A percentile compares a stretch with the other conserved stretches of the same genome.
Evolutionary conservation across 495 filamentous ascomycete species (phyloP).

Genomic region (Lasiosphaeria miniovina): DNA sequence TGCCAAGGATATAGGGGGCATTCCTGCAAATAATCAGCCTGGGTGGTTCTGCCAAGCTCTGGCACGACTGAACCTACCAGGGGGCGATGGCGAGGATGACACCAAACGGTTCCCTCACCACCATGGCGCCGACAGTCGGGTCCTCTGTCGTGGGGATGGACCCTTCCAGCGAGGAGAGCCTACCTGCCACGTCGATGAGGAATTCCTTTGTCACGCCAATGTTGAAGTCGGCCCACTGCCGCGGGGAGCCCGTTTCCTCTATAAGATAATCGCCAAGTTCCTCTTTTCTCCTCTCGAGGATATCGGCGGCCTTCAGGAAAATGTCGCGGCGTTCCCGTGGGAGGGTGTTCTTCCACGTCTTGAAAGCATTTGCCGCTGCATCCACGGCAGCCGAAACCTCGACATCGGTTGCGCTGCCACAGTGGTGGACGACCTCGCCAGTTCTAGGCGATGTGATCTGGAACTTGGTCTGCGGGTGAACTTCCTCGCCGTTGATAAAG

Average conservation of each 20-base stretch:
- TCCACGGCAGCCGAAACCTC: constrained; percentile 62
- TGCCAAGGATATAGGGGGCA: constrained; percentile 67
- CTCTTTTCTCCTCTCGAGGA: constrained; percentile 59
- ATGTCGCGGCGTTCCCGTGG: constrained; percentile 65
- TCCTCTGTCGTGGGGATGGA: constrained; percentile 54
- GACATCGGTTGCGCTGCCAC: constrained; percentile 57
- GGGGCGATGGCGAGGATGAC: constrained; percentile 80
- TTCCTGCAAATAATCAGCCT: constrained; percentile 53
- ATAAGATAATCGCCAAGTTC: constrained; percentile 62
- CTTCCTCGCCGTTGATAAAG: constrained; percentile 68
- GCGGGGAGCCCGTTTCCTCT: constrained; percentile 64
- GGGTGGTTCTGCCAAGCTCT: neutral
- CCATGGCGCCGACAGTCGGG: constrained; percentile 59
- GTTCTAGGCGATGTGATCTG: constrained; percentile 64
- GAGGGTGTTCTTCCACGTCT: constrained; percentile 63
- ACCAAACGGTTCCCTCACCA: constrained; percentile 79
- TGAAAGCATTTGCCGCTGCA: constrained; percentile 66
- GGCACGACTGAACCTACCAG: constrained; percentile 52
- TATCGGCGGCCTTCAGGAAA: constrained; percentile 65
- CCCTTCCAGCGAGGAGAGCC: constrained; percentile 60
- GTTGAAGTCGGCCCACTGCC: constrained; percentile 60
- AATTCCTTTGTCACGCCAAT: constrained; percentile 56
- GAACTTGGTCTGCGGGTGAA: constrained; percentile 59
- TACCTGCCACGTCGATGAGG: constrained; percentile 67
- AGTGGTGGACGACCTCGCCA: constrained; percentile 57